Conservation (phyloP, 176 grass and related monocot genomes). For the Lolium rigidum region DNA sequence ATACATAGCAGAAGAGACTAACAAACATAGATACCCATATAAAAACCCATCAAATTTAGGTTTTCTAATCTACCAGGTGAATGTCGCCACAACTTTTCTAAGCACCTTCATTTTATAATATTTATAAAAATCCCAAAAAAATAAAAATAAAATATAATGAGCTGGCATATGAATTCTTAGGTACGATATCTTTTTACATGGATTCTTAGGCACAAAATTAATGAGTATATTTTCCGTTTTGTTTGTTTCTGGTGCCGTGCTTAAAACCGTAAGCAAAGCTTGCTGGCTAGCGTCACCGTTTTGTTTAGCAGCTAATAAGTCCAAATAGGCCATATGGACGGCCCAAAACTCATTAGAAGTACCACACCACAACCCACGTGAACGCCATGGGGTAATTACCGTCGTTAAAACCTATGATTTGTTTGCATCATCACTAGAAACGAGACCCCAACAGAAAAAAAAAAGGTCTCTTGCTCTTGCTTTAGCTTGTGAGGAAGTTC, state of each 20-base stretch:
- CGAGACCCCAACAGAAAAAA: neutral
- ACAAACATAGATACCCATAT: neutral
- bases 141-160: no score
- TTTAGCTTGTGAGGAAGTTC: constrained; percentile 16
- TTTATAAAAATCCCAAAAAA: neutral
- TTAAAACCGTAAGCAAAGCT: constrained; percentile 37
- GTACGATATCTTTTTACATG: no score
- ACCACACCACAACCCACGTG: constrained; percentile 43
- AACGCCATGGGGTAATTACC: constrained; percentile 48
- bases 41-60: neutral
- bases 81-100: neutral
- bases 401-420: constrained; percentile 67
- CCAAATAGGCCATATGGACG: constrained; percentile 26
- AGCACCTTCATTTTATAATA: neutral
- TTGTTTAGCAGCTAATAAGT: constrained; percentile 28
- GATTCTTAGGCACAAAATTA: neutral
- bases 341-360: constrained; percentile 10
- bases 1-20: no score
- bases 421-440: constrained; percentile 47
- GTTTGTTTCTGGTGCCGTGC: neutral
- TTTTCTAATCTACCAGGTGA: neutral
- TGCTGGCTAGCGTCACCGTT: constrained; percentile 19
- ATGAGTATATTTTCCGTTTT: neutral
- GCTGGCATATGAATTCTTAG: neutral
- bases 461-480: constrained; percentile 10